Evolutionary conservation across 1,139 yeast species (phyloP), one percentile per base, ranked within the genome.

Genomic region (Blastobotrys capitulatus): DNA sequence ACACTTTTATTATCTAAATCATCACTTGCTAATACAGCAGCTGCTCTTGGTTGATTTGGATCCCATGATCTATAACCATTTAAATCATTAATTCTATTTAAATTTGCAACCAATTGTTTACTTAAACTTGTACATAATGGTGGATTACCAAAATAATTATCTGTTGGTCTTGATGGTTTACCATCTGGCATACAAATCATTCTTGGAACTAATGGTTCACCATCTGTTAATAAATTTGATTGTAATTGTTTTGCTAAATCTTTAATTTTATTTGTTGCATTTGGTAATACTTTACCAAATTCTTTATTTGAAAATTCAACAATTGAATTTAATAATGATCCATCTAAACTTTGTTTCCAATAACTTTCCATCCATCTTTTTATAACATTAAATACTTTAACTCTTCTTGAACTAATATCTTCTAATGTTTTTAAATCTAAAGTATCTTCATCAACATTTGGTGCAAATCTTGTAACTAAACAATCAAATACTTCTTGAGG

Each of bases 361-460:
- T 84, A 88, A 48, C 92, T 83, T 65, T 87, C 95, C 66, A 89
- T 69, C 97, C 97, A 90, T 46, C 81, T 71, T 60, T 80, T 85
- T 60, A 88, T 80, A 66, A 85, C 73, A 57, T 77, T 79, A 55
- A 83, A 80, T 39, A 87, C 80, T 49, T 83, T 69, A 53, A 81
- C 77, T 60, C 95, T 73, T 62, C 95, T 75, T 56, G 76, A 80
- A 59, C 82, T 80, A 47, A 83, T 60, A 22, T 60, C 63, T 42
- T 67, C 68, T 19, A 64, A 56, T 31, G 60, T 60, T 42, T 65
- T 45, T 35, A 51, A 39, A 16, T 46, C 54, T 32, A 56, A 49
- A 59, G 55, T 46, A 62, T 63, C 43, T 29, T 62, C 67, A 54
- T 77, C 74, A 6, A 68, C 52, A 38, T 46, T 63, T 12, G 79